Evolutionary conservation across 1,284 basidiomycete genomes (phyloP).

Genomic region (Dichomitus squalens): DNA sequence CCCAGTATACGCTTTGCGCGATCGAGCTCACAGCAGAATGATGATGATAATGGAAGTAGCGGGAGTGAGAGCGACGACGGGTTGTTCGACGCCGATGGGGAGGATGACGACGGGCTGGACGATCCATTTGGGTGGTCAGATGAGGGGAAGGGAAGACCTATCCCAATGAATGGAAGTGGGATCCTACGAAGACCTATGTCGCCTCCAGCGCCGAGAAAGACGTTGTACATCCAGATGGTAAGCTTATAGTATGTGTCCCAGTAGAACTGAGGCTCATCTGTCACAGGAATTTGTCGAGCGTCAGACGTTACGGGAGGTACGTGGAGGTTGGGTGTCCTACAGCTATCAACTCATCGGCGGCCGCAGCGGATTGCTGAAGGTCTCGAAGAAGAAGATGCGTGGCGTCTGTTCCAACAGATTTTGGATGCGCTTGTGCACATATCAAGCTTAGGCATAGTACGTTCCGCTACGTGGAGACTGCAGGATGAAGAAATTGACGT

Average conservation of each 20-base stretch:
- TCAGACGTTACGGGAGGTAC: constrained; percentile 80
- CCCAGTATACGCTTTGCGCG: constrained; percentile 79
- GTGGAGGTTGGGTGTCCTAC: constrained; percentile 7
- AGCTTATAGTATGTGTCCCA: constrained; percentile 15
- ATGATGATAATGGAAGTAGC: constrained; percentile 36
- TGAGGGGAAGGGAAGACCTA: constrained; percentile 3
- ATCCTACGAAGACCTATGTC: constrained; percentile 10
- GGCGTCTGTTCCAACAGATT: constrained; percentile 90
- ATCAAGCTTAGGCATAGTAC: constrained; percentile 81
- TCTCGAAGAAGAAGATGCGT: constrained; percentile 81
- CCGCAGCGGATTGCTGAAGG: constrained; percentile 77
- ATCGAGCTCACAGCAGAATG: constrained; percentile 41
- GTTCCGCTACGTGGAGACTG: constrained; percentile 22
- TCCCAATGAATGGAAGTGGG: constrained; percentile 12
- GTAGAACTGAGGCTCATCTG: neutral
- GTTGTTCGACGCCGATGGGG: constrained; percentile 33
- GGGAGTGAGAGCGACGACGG: constrained; percentile 38
- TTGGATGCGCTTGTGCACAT: constrained; percentile 94
- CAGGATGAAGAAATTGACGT: constrained; percentile 8
- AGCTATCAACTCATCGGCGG: neutral
- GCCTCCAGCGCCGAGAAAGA: constrained; percentile 49
- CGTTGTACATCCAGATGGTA: constrained; percentile 91
- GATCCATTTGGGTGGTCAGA: constrained; percentile 21
- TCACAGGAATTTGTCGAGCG: constrained; percentile 85
- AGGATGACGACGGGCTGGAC: constrained; percentile 36